phyloP scores from a whole-genome alignment of 352 stramenopile genomes.

The Phytopythium mirpurense region DNA sequence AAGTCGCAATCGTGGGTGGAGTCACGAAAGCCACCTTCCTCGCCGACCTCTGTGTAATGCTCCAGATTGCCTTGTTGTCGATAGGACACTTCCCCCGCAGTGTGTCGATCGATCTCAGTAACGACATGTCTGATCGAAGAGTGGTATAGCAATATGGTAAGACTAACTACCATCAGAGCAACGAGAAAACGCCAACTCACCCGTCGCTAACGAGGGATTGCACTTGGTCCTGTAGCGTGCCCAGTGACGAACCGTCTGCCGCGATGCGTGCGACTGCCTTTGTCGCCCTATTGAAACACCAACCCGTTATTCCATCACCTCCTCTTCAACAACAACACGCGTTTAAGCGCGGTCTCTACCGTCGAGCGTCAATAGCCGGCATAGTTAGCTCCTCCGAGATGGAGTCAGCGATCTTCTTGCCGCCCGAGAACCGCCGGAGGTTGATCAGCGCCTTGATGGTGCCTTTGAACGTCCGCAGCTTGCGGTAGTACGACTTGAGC shows the following conservation, averaged over 20 bases:
- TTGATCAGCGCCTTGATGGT: constrained; percentile 64
- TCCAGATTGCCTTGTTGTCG: constrained; percentile 67
- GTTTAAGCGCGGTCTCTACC: neutral
- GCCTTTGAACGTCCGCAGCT: constrained; percentile 63
- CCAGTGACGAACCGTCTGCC: constrained; percentile 25
- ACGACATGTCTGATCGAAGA: constrained; percentile 44
- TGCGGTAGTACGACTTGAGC: constrained; percentile 61
- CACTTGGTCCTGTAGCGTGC: constrained; percentile 45
- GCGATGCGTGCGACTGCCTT: constrained; percentile 34
- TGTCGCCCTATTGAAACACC: constrained; percentile 8
- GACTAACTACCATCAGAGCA: neutral
- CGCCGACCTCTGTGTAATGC: constrained; percentile 62
- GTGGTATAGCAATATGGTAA: neutral
- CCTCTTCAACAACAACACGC: neutral
- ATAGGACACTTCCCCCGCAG: constrained; percentile 37
- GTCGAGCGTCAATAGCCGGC: neutral
- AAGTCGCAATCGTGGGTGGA: neutral
- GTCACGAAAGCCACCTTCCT: too few relatives aligned
- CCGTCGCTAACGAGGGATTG: constrained; percentile 56
- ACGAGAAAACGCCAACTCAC: constrained; percentile 7
- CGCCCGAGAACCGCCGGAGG: constrained; percentile 18
- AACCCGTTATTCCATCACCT: neutral
- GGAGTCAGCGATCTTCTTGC: neutral
- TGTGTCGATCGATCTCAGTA: constrained; percentile 26
- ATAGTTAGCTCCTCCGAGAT: neutral